phyloP scores from a whole-genome alignment of 495 filamentous ascomycete genomes.

The Aspergillus heteromorphus region DNA sequence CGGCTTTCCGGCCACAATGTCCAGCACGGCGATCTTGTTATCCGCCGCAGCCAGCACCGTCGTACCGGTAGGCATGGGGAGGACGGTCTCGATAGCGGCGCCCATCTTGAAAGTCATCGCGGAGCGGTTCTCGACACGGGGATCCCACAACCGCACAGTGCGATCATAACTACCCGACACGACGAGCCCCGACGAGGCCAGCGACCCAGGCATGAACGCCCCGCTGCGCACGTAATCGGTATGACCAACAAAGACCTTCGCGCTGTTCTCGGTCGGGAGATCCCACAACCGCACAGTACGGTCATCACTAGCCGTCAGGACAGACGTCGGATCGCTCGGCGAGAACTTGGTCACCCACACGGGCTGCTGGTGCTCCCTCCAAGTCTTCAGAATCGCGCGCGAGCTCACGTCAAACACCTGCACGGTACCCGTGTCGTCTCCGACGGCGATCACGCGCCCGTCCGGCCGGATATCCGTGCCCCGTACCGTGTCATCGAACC shows the following conservation, averaged over 20 bases:
- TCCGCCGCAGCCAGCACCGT: slow-evolving; percentile 80
- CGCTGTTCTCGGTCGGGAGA: slow-evolving; percentile 70
- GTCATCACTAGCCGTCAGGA: slow-evolving; percentile 86
- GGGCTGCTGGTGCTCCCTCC: slow-evolving; percentile 91
- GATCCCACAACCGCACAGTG: slow-evolving; percentile 91
- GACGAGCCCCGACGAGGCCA: slow-evolving; percentile 61
- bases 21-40: slow-evolving; percentile 87
- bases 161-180: slow-evolving; percentile 91
- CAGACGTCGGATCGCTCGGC: slow-evolving; percentile 73
- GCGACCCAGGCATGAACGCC: slow-evolving; percentile 75
- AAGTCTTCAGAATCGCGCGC: slow-evolving; percentile 90
- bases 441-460: slow-evolving; percentile 81
- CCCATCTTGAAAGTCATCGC: slow-evolving; percentile 92
- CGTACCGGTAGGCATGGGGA: slow-evolving; percentile 81
- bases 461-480: slow-evolving; percentile 82
- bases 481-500: slow-evolving; percentile 85
- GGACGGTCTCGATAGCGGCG: slow-evolving; percentile 75
- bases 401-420: slow-evolving; percentile 91
- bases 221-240: slow-evolving; percentile 86
- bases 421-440: slow-evolving; percentile 82
- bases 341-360: slow-evolving; percentile 89
- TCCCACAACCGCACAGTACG: slow-evolving; percentile 92
- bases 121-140: slow-evolving; percentile 59
- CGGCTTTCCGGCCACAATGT: slow-evolving; percentile 86
- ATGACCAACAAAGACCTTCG: slow-evolving; percentile 78